Base-by-base conservation (phyloP, 345 rosid species). In the Reutealis trisperma region DNA sequence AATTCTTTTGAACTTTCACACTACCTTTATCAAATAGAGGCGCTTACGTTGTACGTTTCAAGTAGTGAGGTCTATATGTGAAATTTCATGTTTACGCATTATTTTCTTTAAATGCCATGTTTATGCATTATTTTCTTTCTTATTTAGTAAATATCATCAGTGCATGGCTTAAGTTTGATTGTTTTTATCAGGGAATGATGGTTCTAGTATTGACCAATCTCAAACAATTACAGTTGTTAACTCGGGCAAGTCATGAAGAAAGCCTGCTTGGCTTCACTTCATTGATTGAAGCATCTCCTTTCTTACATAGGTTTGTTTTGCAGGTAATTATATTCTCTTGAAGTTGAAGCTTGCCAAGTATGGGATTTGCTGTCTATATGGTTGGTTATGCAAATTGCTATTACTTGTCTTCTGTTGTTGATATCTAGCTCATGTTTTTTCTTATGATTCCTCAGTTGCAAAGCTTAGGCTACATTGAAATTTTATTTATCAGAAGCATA, bases 141-240 rank as follows among this genome's bases (percentile, higher is more conserved):
- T 59, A 1, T 11, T 55, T 6, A 11, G 16, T 27, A 58, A 55
- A 16, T 54, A 52, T 52, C 16, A 52, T 3, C 15, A 14, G 7
- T 72, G 21, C 51, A 0, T 15, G 11, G 6, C 45, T 0, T 42
- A 15, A 9, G 4, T 5, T 41, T 8, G 2, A 4, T 0, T 18
- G 52, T 19, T 72, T 6, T 63, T 34, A 0, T 47, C 19, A 6
- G 2, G 32, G 6, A 11, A 30, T 30, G 24, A 13, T 19, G 49
- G 2, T 75, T n/a, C 62, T 52, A 18, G 78, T 27, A 45, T 24
- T 75, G 22, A 19, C 51, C 42, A 22, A 55, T 41, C 71, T 75
- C 34, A 64, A 37, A 49, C 49, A 34, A 54, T 63, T 75, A 45
- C 24, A 64, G 16, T 22, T 63, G 51, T 3, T 34, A n/a, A 8